Evolutionary conservation across 2,329 filamentous ascomycete species (phyloP).

Genomic region (Akanthomyces muscarius): DNA sequence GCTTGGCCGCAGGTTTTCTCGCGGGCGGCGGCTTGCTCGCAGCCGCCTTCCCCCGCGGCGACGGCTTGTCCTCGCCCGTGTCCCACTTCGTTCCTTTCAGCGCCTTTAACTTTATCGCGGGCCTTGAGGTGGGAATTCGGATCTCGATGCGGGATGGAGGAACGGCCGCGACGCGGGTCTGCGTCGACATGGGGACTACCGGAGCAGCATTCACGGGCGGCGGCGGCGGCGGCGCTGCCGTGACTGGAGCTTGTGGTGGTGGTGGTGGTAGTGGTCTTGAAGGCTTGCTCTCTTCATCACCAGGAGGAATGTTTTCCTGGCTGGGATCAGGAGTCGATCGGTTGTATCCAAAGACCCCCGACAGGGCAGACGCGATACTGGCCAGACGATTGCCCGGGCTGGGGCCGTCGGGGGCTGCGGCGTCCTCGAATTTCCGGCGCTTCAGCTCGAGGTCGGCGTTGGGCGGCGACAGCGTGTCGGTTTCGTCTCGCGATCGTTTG

Average conservation of each 20-base stretch:
- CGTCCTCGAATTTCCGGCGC: slow-evolving; percentile 3
- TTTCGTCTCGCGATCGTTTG: slow-evolving; percentile 13
- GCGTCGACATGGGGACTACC: slow-evolving; percentile 5
- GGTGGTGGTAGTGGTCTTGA: neutral
- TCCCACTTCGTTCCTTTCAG: slow-evolving; percentile 38
- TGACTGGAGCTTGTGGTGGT: neutral
- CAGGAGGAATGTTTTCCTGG: neutral
- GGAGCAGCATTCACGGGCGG: neutral
- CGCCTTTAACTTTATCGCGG: slow-evolving; percentile 35
- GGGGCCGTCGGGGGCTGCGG: neutral
- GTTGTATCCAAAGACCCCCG: slow-evolving; percentile 26
- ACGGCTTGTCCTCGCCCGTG: slow-evolving; percentile 24
- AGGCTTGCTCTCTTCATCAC: slow-evolving; percentile 11
- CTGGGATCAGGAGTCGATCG: slow-evolving; percentile 19
- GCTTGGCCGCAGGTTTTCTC: slow-evolving; percentile 16
- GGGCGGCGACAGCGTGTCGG: slow-evolving; percentile 10
- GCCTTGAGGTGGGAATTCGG: slow-evolving; percentile 20
- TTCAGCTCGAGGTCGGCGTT: slow-evolving; percentile 10
- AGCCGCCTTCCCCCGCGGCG: slow-evolving; percentile 20
- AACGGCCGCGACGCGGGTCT: slow-evolving; percentile 3
- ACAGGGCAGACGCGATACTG: slow-evolving; percentile 31
- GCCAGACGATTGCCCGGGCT: slow-evolving; percentile 11
- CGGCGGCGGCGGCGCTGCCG: neutral
- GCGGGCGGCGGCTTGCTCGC: slow-evolving; percentile 23
- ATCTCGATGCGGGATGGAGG: slow-evolving; percentile 17